phyloP scores from a whole-genome alignment of 2,329 filamentous ascomycete genomes.

The Fusarium albidum region DNA sequence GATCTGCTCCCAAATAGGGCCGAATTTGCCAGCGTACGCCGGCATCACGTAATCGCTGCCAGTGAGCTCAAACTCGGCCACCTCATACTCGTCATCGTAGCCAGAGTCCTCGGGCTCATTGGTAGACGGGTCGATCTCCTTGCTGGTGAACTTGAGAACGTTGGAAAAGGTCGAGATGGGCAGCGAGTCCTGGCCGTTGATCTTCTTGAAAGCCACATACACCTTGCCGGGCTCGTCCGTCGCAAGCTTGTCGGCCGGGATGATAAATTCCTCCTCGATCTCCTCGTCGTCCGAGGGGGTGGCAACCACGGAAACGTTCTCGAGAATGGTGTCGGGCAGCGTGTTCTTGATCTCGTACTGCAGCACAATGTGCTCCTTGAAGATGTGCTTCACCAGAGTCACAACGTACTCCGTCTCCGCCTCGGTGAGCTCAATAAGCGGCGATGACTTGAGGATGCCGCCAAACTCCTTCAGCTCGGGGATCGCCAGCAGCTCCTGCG shows the following conservation, averaged over 20 bases:
- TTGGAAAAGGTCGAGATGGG: constrained; percentile 87
- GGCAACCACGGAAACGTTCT: constrained; percentile 85
- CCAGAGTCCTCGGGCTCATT: constrained; percentile 89
- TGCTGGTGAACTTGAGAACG: constrained; percentile 94
- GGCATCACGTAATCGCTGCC: constrained; percentile 95
- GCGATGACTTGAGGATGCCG: constrained; percentile 88
- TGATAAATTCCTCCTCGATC: constrained; percentile 91
- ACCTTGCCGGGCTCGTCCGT: constrained; percentile 91
- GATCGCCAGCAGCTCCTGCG: constrained; percentile 85
- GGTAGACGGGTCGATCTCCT: constrained; percentile 96
- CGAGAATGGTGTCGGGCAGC: constrained; percentile 85
- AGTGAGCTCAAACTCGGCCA: constrained; percentile 88
- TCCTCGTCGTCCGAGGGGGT: constrained; percentile 84
- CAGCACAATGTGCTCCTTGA: constrained; percentile 94
- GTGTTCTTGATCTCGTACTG: constrained; percentile 99
- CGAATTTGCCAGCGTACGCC: constrained; percentile 93
- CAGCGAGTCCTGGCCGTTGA: constrained; percentile 77
- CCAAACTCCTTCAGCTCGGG: constrained; percentile 93
- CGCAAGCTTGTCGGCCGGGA: constrained; percentile 82
- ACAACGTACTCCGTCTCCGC: constrained; percentile 98
- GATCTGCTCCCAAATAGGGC: constrained; percentile 93
- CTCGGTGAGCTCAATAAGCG: constrained; percentile 88
- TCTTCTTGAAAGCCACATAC: constrained; percentile 93
- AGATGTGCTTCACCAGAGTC: constrained; percentile 92
- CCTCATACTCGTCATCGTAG: constrained; percentile 98